phyloP scores from a whole-genome alignment of 1,284 basidiomycete species.

The Trichosporon faecale region DNA sequence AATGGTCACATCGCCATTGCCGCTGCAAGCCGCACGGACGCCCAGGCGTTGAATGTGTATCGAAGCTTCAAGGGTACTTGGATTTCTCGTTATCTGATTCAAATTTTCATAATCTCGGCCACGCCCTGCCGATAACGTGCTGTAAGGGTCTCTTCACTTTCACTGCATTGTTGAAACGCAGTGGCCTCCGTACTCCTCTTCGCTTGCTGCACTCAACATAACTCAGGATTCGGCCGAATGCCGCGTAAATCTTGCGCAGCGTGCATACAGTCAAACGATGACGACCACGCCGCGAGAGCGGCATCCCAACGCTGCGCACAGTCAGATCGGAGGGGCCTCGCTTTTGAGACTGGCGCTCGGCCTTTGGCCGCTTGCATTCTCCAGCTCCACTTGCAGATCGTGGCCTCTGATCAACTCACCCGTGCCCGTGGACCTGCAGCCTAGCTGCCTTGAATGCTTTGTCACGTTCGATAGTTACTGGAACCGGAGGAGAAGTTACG shows the following conservation, averaged over 20 bases:
- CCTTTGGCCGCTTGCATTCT: background rate
- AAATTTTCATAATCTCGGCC: slow-evolving; percentile 6
- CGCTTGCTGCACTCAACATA: background rate
- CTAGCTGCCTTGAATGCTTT: background rate
- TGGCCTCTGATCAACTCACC: no score
- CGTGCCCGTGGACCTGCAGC: background rate
- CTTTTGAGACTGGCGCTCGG: background rate
- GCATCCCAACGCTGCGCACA: background rate
- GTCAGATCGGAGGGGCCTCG: background rate
- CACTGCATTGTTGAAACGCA: background rate
- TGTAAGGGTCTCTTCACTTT: background rate
- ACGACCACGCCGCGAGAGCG: background rate
- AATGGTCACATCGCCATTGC: background rate
- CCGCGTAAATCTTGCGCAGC: background rate
- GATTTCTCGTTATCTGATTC: background rate
- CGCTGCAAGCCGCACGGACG: background rate
- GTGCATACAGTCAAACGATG: background rate
- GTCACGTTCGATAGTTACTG: background rate
- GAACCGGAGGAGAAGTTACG: background rate
- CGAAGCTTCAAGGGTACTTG: background rate
- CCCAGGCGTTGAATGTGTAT: background rate
- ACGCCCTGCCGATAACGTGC: background rate
- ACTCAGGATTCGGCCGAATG: background rate
- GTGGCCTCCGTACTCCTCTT: background rate
- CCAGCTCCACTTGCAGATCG: background rate